Base-by-base conservation (phyloP, 441 rosid genomes). In the Gossypium gossypioides region DNA sequence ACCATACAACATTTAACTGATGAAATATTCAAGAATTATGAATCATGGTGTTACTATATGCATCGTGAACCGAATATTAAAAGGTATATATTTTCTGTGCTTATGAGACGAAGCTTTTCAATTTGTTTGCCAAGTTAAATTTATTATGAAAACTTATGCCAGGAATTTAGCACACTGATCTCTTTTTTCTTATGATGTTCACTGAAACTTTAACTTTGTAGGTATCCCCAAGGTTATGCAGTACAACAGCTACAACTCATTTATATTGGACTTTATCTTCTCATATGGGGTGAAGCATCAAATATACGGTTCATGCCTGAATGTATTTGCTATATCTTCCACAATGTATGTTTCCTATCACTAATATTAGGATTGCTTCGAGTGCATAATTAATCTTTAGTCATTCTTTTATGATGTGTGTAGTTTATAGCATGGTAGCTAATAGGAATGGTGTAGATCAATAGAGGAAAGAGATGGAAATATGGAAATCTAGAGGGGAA, bases 231-330 rank as follows among this genome's bases (percentile, higher is more conserved):
- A 73, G 73, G 72, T 78, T 78, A 70, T 64, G 76, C 88, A 72
- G 65, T 61, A 76, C 90, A 87, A 77, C 97, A 87, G 67, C 71
- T 86, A 59, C 84, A 86, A 79, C 97, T 96, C 77, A 76, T 93
- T 73, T 93, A 91, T 80, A 87, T 91, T 55, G 87, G 88, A n/a
- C 91, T 96, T 58, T 96, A 93, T 83, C 96, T 92, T 84, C 98
- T 96, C 73, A 90, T 96, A 75, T 96, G 98, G 99, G 99, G 99
- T 25, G 99, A 96, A 87, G 99, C 99, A 78, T 96, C 99, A 80
- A 96, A 96, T 79, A 80, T 93, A 65, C 90, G 99, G 2, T 96
- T 96, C 83, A 93, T 96, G 99, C 96, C 99, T n/a, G 98, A 96
- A 82, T 96, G 97, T 85, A 79, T 96, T 72, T 96, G 99, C 90